Base-by-base conservation (phyloP, 2,329 filamentous ascomycete genomes). In the Stagonosporopsis chrysanthemi region DNA sequence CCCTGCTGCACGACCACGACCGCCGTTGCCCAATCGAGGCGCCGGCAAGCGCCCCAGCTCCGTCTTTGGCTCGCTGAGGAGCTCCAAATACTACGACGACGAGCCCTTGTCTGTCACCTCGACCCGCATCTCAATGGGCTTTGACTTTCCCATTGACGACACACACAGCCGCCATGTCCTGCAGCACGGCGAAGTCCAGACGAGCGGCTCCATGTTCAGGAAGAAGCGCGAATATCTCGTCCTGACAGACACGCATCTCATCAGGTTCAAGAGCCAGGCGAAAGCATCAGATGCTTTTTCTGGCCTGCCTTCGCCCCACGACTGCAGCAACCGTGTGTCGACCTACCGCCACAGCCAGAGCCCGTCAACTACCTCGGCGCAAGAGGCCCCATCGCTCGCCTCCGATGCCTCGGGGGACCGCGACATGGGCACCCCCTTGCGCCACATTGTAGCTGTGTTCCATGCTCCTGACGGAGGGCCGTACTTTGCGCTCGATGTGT, bases 161-260 rank as follows among this genome's bases (percentile, higher is more conserved):
- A 58, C 66, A 22, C 69, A 67, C 53, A 67, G 66, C 35, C 67
- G 71, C 49, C 69, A 79, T 28, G 85, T 90, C 19, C 75, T 90
- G 35, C 83, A 88, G 61, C 85, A 90, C 76, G 88, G 88, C 35
- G 88, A 90, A 69, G 85, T 90, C 15, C 88, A 90, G 74, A 90
- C 86, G 12, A 86, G 86, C 45, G 87, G 84, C 53, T 84, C 85
- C 58, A 85, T 90, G 81, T 89, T 90, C 75, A 81, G 88, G 71
- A 90, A 89, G 77, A 89, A 88, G 77, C 88, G 84, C 74, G 88
- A 90, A 71, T 91, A 89, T 66, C 78, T 91, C 52, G 88, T 90
- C 14, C 78, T 91, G 62, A 91, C 88, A 6, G 88, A 90, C 62
- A 84, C 83, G 6, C 86, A 90, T 72, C 76, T 91, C 52, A 77